These are phyloP conservation scores for Penicillium manginii DNA, from an alignment of 495 filamentous ascomycete genomes.

Conservation along the genomic window DNA sequence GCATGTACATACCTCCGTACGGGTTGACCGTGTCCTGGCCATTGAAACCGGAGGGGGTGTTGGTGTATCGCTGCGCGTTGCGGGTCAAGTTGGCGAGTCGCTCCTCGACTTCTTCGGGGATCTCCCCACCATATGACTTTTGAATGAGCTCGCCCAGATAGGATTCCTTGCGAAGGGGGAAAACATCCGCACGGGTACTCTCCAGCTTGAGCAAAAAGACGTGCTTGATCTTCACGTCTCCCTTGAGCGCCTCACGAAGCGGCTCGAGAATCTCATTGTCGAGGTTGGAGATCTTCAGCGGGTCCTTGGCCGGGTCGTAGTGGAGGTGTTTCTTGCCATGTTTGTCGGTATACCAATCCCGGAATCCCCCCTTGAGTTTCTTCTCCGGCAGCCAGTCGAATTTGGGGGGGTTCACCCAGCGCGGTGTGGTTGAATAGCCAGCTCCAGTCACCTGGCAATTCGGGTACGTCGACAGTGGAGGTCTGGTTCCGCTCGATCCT, in stretches of 20 bases:
- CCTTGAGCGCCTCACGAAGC: constrained; percentile 31
- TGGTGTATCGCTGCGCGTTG: constrained; percentile 40
- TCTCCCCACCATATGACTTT: constrained; percentile 26
- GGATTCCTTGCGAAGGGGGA: constrained; percentile 44
- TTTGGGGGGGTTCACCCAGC: constrained; percentile 17
- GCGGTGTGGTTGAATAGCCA: constrained; percentile 32
- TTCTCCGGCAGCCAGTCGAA: constrained; percentile 31
- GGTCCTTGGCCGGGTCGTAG: constrained; percentile 43
- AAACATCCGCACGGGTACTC: constrained; percentile 48
- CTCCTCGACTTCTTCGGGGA: constrained; percentile 31
- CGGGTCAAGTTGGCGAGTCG: constrained; percentile 37
- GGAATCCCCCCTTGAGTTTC: constrained; percentile 28
- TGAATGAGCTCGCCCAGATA: constrained; percentile 25
- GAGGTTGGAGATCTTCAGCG: constrained; percentile 45
- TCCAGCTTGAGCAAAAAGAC: constrained; percentile 47
- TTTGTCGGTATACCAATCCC: constrained; percentile 29
- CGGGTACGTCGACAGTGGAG: constrained; percentile 17
- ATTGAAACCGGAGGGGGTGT: constrained; percentile 26
- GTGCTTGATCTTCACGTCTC: constrained; percentile 38
- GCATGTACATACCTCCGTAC: constrained; percentile 41
- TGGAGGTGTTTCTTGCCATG: constrained; percentile 17
- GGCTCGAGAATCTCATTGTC: constrained; percentile 36
- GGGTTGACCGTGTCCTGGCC: constrained; percentile 18
- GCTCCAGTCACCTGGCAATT: constrained; percentile 23
- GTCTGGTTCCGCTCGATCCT: constrained; percentile 10